phyloP scores from a whole-genome alignment of 202 grass and related monocot genomes.

The Carex arenaria region DNA sequence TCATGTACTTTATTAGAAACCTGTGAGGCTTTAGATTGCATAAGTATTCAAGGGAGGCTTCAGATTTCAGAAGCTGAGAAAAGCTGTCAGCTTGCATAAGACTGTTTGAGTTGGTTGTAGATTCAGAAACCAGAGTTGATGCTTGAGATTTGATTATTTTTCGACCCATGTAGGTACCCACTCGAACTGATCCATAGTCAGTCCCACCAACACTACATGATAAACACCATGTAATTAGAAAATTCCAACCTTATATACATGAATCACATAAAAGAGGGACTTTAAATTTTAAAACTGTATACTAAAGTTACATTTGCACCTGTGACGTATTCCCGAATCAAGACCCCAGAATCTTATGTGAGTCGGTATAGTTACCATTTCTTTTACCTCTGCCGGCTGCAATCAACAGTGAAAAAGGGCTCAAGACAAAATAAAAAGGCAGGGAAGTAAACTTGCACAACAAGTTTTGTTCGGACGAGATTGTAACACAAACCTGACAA shows the following conservation, averaged over 20 bases:
- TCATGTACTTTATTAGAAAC: slow-evolving; percentile 20
- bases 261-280: not conserved
- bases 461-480: not conserved
- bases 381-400: slow-evolving; percentile 95
- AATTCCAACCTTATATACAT: not conserved
- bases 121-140: slow-evolving; percentile 48
- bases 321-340: slow-evolving; percentile 91
- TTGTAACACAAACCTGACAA: slow-evolving; percentile 62
- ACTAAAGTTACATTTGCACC: slow-evolving; percentile 34
- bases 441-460: not conserved
- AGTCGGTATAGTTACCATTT: slow-evolving; percentile 73
- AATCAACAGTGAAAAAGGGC: slow-evolving; percentile 12
- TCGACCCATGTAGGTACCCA: slow-evolving; percentile 93
- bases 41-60: slow-evolving; percentile 76
- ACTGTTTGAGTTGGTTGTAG: slow-evolving; percentile 26
- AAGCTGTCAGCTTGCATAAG: slow-evolving; percentile 26
- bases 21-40: slow-evolving; percentile 87
- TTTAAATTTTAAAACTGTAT: slow-evolving; percentile 10
- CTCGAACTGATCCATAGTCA: slow-evolving; percentile 93
- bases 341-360: slow-evolving; percentile 96
- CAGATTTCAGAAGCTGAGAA: slow-evolving; percentile 74
- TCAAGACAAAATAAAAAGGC: not conserved
- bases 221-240: slow-evolving; percentile 2
- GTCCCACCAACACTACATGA: slow-evolving; percentile 79
- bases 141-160: slow-evolving; percentile 84